A percentile compares a stretch with the other conserved stretches of the same genome.
These are phyloP conservation scores for Trichoderma koningii DNA, from an alignment of 2,329 filamentous ascomycete genomes.

Conservation along the genomic window DNA sequence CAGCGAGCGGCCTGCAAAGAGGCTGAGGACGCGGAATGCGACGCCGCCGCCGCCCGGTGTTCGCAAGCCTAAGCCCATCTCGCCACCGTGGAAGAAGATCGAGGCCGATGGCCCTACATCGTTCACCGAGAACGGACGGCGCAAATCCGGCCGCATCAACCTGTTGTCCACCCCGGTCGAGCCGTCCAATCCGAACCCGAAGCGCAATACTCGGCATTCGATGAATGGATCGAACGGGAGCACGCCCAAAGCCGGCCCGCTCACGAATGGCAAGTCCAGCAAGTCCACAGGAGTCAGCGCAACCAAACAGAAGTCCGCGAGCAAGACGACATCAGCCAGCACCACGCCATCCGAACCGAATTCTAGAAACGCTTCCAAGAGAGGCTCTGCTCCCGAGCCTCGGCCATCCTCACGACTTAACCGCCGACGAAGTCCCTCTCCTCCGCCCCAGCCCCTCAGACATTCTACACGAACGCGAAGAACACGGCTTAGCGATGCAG, in stretches of 20 bases:
- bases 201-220: constrained; percentile 54
- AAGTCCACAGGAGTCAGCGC: constrained; percentile 34
- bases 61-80: constrained; percentile 57
- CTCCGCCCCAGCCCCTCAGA: constrained; percentile 43
- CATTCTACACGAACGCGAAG: constrained; percentile 48
- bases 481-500: constrained; percentile 42
- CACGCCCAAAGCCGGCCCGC: constrained; percentile 34
- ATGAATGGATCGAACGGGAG: constrained; percentile 40
- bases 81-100: constrained; percentile 91
- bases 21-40: constrained; percentile 60
- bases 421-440: constrained; percentile 47
- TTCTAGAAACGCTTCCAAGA: constrained; percentile 39
- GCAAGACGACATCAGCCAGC: constrained; percentile 33
- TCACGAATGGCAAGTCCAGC: constrained; percentile 36
- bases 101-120: constrained; percentile 84
- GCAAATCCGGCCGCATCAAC: constrained; percentile 68
- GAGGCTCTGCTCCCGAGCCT: constrained; percentile 33
- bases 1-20: constrained; percentile 61
- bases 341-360: constrained; percentile 33
- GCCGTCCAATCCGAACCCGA: constrained; percentile 52
- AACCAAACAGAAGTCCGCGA: constrained; percentile 35
- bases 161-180: constrained; percentile 56
- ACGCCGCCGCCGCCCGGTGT: constrained; percentile 46
- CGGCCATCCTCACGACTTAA: constrained; percentile 39
- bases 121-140: constrained; percentile 72